These are phyloP conservation scores for Hymenoscyphus albidus DNA, from an alignment of 2,329 filamentous ascomycete genomes.

Conservation along the genomic window DNA sequence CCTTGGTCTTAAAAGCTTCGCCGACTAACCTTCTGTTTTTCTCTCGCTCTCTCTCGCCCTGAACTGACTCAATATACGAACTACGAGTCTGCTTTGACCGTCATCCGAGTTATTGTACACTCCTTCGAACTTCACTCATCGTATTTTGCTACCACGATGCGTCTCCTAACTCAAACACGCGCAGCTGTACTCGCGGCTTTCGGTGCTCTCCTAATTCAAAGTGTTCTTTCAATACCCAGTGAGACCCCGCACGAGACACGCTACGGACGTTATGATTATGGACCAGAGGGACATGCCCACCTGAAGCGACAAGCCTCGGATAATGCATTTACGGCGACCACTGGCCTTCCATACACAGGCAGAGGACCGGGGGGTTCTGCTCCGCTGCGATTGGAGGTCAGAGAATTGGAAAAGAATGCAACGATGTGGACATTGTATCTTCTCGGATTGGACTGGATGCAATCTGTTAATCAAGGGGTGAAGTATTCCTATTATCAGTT, in stretches of 20 bases:
- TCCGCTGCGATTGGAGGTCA: constrained; percentile 27
- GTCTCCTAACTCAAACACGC: background rate
- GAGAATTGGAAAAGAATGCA: constrained; percentile 25
- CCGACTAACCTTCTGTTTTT: too few relatives aligned
- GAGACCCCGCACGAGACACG: constrained; percentile 8
- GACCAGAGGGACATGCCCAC: constrained; percentile 13
- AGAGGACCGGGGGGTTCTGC: constrained; percentile 21
- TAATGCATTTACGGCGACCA: constrained; percentile 14
- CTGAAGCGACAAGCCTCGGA: constrained; percentile 18
- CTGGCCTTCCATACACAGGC: constrained; percentile 20
- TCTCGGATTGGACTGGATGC: constrained; percentile 28
- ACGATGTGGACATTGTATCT: constrained; percentile 31
- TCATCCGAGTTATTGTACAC: background rate
- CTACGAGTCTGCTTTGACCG: background rate
- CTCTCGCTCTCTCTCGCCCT: background rate
- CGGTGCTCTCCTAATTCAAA: background rate
- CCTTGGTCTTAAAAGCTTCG: background rate
- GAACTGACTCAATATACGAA: background rate
- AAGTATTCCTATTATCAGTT: constrained; percentile 31
- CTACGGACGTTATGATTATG: constrained; percentile 24
- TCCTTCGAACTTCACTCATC: background rate
- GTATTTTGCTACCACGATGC: background rate
- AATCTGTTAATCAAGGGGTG: constrained; percentile 25
- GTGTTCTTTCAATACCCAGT: constrained; percentile 7
- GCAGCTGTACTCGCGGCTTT: background rate